phyloP scores from a whole-genome alignment of 2,329 filamentous ascomycete species.

The Fusarium oligoseptatum region DNA sequence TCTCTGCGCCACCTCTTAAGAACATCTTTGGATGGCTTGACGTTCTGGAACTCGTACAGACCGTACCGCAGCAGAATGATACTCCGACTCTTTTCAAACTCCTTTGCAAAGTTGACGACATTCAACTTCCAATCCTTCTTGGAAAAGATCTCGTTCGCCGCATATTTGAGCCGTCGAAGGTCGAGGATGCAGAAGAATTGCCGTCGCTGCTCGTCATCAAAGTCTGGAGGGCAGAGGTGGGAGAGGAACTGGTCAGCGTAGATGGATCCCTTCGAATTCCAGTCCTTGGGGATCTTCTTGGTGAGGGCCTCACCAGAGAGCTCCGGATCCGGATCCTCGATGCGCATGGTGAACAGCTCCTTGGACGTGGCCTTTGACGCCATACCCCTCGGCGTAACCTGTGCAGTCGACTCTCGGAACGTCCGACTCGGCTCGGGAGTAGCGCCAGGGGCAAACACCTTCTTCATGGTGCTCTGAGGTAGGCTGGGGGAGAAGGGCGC shows the following conservation, averaged over 20 bases:
- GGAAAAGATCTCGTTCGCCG: conserved; percentile 70
- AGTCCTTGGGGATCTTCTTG: conserved; percentile 66
- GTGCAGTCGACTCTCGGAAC: conserved; percentile 60
- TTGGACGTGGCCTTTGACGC: conserved; percentile 62
- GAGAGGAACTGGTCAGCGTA: conserved; percentile 72
- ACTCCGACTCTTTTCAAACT: conserved; percentile 74
- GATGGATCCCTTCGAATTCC: conserved; percentile 65
- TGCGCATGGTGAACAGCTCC: conserved; percentile 70
- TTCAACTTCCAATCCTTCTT: conserved; percentile 75
- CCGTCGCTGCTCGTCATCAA: conserved; percentile 70
- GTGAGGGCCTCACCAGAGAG: conserved; percentile 68
- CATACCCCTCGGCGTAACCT: conserved; percentile 64
- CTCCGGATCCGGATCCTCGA: conserved; percentile 68
- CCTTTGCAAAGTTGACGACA: conserved; percentile 72
- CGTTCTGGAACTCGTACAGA: conserved; percentile 73
- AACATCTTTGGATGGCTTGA: conserved; percentile 69
- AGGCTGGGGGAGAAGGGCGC: conserved; percentile 61
- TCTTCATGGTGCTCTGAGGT: conserved; percentile 60
- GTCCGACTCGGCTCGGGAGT: conserved; percentile 60
- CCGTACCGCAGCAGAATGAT: conserved; percentile 73
- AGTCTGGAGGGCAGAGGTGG: conserved; percentile 68
- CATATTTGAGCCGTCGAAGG: conserved; percentile 71
- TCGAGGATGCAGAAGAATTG: conserved; percentile 75
- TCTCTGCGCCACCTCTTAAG: conserved; percentile 70
- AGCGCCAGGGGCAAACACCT: conserved; percentile 60